Evolutionary conservation across 352 stramenopile species (phyloP), one percentile per base, ranked within the genome.

Genomic region (Achlya hypogyna): DNA sequence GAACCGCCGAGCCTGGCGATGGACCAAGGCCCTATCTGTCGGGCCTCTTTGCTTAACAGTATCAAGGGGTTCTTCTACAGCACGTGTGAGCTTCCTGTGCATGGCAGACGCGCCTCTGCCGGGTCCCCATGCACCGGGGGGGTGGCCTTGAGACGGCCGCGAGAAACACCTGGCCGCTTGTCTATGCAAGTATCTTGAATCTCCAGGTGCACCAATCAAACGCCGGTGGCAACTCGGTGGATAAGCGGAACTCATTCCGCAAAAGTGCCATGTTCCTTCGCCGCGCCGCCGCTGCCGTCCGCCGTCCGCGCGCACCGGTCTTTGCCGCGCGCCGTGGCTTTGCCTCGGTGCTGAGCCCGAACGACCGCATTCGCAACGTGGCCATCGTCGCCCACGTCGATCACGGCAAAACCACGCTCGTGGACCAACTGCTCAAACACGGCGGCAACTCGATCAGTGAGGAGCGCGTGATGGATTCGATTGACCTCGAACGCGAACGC

Each of bases 331-430:
- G 32, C 20, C 35, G 22, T 14, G n/a, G 38, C 38, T 45, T 45
- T 18, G 38, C 38, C 38, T n/a, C 12, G 12, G 12, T 45, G n/a
- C n/a, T n/a, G n/a, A n/a, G n/a, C 38, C 53, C 25, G 25, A 64
- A 64, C 8, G 69, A 81, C 62, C 78, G 80, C 54, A 94, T 96
- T 69, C 80, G 87, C 70, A 96, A 96, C 63, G 83, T 96, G 25
- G 88, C 88, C 62, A 95, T 96, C 63, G 87, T 97, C 51, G 91
- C 91, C 12, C 91, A 99, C 78, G 96, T 99, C 65, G 97, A 99
- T 75, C 97, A 99, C 82, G 97, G 97, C 66, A 99, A 99, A 82
- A 99, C 96, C 6, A 99, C 97, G 38, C 72, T 99, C 29, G 96
- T 99, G 31, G 97, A 99, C 81, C 89, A 97, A 53, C 76, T 99